phyloP scores from a whole-genome alignment of 148 eudicot species.

The Limonium bicolor region DNA sequence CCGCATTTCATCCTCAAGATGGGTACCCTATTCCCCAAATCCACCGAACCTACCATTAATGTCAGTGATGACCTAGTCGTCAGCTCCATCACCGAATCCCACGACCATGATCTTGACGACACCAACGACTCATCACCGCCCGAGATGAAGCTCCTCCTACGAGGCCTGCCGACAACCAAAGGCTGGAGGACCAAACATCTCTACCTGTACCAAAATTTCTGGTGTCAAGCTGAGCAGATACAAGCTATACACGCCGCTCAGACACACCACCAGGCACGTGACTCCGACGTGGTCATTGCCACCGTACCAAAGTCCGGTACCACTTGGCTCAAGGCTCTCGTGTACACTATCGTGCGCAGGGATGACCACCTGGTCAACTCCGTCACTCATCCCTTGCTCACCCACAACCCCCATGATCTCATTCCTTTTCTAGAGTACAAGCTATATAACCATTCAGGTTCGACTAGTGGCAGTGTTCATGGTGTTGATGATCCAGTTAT shows the following conservation, averaged over 20 bases:
- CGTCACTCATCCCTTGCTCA: background rate
- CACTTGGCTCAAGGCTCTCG: constrained; percentile 4
- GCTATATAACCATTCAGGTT: too few relatives aligned
- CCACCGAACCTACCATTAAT: too few relatives aligned
- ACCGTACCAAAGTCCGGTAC: constrained; percentile 2
- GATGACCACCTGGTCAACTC: background rate
- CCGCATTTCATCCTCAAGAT: too few relatives aligned
- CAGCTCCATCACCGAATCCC: too few relatives aligned
- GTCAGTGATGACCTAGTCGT: too few relatives aligned
- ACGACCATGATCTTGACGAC: too few relatives aligned
- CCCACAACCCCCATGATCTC: background rate
- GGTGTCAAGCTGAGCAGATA: constrained; percentile 4
- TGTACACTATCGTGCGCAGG: background rate
- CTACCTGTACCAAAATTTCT: constrained; percentile 10
- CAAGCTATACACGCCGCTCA: constrained; percentile 3
- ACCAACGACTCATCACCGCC: too few relatives aligned
- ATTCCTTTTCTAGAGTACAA: constrained; percentile 5
- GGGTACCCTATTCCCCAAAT: too few relatives aligned
- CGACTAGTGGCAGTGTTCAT: too few relatives aligned
- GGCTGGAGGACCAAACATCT: constrained; percentile 3
- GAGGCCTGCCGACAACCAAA: background rate
- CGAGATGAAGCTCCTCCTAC: too few relatives aligned
- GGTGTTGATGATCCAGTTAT: too few relatives aligned
- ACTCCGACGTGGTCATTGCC: constrained; percentile 5
- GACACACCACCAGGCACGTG: background rate